Percentiles rank a stretch among this genome's conserved stretches.
Evolutionary conservation across 176 grass and related monocot genomes (phyloP).

Genomic region (Bolboschoenus planiculmis): DNA sequence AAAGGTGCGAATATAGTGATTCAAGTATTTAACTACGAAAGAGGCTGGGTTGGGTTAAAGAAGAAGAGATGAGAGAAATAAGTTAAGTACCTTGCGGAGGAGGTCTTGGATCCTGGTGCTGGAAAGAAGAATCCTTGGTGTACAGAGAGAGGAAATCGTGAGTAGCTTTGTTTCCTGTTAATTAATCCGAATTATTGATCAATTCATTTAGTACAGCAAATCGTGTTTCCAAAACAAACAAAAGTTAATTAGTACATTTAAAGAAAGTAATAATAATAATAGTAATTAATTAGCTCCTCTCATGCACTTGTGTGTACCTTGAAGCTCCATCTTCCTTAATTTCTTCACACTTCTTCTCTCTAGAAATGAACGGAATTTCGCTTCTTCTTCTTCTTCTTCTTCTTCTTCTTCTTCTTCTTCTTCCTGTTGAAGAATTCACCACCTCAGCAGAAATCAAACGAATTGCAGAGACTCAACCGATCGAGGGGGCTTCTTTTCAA

Average conservation of each 20-base stretch:
- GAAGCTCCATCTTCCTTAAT: constrained; percentile 58
- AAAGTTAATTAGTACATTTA: not conserved
- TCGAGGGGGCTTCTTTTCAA: not conserved
- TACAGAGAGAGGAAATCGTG: constrained; percentile 84
- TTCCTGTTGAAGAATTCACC: constrained; percentile 10
- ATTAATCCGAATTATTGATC: constrained; percentile 13
- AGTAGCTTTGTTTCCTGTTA: constrained; percentile 64
- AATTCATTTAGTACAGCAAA: not conserved
- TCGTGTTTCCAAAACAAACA: not conserved
- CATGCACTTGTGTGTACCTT: constrained; percentile 41
- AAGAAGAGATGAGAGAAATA: not conserved
- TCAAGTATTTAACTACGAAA: not conserved
- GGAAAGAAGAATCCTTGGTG: constrained; percentile 52
- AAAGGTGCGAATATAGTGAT: not conserved
- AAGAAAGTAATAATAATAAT: not conserved
- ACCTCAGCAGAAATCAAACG: not conserved
- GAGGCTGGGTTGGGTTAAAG: not conserved
- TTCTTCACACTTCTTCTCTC: not conserved
- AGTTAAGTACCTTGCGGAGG: constrained; percentile 41
- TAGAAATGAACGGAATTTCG: not conserved
- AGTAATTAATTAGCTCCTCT: not conserved
- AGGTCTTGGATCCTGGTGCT: constrained; percentile 42
- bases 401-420: not conserved
- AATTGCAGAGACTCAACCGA: not conserved
- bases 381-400: not conserved